Conservation (phyloP, 768 basidiomycete genomes). For the Tylopilus subfusipes region DNA sequence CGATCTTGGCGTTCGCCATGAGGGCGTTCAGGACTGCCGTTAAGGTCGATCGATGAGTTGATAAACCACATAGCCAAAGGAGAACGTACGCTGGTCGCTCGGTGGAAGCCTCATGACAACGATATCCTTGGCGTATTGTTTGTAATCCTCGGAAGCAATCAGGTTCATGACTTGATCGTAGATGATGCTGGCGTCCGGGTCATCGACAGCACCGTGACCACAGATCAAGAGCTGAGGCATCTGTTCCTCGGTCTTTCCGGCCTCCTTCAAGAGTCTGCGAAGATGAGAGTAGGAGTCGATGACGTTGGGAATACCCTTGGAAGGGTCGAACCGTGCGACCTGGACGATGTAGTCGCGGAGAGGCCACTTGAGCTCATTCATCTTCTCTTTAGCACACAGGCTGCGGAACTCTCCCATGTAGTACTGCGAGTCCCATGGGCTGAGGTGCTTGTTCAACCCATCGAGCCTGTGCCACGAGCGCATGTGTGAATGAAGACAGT, state of each 20-base stretch:
- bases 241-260: slow-evolving; percentile 44
- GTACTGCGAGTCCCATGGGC: slow-evolving; percentile 75
- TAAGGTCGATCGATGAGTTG: slow-evolving; percentile 4
- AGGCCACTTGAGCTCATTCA: slow-evolving; percentile 77
- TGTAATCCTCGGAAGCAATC: slow-evolving; percentile 50
- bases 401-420: slow-evolving; percentile 88
- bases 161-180: slow-evolving; percentile 74
- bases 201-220: slow-evolving; percentile 92
- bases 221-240: slow-evolving; percentile 77
- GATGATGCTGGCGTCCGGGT: slow-evolving; percentile 92
- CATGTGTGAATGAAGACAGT: not conserved
- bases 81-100: slow-evolving; percentile 70
- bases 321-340: slow-evolving; percentile 92
- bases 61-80: not conserved
- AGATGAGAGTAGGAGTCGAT: slow-evolving; percentile 86
- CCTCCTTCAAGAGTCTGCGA: slow-evolving; percentile 57
- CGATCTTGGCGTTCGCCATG: slow-evolving; percentile 85
- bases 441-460: slow-evolving; percentile 89
- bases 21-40: slow-evolving; percentile 75
- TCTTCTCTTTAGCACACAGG: slow-evolving; percentile 75
- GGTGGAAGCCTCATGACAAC: slow-evolving; percentile 78
- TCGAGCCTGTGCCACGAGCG: slow-evolving; percentile 58
- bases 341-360: slow-evolving; percentile 83
- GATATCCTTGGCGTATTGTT: slow-evolving; percentile 56
- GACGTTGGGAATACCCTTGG: slow-evolving; percentile 79